Conservation (phyloP, 148 eudicot genomes). For the Amaranthus palmeri region DNA sequence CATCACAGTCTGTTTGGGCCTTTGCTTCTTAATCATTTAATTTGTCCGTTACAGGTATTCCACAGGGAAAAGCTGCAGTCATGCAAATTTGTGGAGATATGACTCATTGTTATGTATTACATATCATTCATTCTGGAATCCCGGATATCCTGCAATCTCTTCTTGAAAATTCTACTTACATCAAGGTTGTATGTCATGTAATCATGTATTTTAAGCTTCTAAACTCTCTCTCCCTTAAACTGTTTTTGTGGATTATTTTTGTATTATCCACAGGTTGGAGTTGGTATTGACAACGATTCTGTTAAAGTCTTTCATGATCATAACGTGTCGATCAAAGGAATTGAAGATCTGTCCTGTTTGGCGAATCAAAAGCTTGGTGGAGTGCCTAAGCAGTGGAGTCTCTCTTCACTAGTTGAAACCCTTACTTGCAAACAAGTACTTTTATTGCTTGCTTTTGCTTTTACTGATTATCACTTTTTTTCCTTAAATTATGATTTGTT, state of each 20-base stretch:
- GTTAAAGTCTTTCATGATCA: conserved; percentile 58
- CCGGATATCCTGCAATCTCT: conserved; percentile 55
- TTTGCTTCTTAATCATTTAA: conserved; percentile 8
- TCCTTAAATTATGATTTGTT: conserved; percentile 1
- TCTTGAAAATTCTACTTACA: conserved; percentile 59
- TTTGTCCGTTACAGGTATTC: conserved; percentile 47
- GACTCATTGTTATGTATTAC: conserved; percentile 64
- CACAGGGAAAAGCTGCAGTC: conserved; percentile 76
- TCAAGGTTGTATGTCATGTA: conserved; percentile 44
- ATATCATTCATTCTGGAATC: conserved; percentile 73
- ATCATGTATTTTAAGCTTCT: conserved; percentile 9
- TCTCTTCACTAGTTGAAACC: conserved; percentile 56
- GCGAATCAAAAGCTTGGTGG: conserved; percentile 74
- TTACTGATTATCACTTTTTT: background rate
- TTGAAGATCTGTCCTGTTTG: conserved; percentile 62
- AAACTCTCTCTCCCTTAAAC: background rate
- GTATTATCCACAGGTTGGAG: conserved; percentile 57
- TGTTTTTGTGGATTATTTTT: background rate
- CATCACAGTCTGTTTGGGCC: background rate
- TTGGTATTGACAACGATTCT: conserved; percentile 66
- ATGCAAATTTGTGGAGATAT: conserved; percentile 79
- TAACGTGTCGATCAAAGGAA: conserved; percentile 47
- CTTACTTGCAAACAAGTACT: conserved; percentile 68
- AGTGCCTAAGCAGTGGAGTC: conserved; percentile 60
- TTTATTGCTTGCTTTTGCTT: conserved; percentile 11